Evolutionary conservation across 768 basidiomycete genomes (phyloP), one percentile per base, ranked within the genome.

Genomic region (Lactifluus subvellereus): DNA sequence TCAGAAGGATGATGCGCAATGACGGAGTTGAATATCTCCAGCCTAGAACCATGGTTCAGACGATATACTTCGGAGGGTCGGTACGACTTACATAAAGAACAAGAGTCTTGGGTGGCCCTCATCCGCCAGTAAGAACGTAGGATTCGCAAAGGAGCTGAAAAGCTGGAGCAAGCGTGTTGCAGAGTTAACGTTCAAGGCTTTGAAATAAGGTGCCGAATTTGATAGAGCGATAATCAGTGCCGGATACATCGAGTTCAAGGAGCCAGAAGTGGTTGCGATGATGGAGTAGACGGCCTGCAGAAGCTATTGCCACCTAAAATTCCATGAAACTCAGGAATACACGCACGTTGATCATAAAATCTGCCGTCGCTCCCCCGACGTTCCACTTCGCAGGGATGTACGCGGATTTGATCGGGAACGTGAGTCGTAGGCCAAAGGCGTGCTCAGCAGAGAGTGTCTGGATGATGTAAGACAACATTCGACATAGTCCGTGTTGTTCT

Each of bases 41-140:
- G 80, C 81, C 91, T 94, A 66, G 16, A 52, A 38, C 55, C 56
- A 51, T 11, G 42, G 30, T 16, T 64, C 14, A 10, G 66, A 32
- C 52, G 37, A 13, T 13, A 51, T 11, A 51, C 37, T 32, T 55
- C 18, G 27, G 43, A 48, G 50, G 18, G 55, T n/a, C 27, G 40
- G 38, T 13, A 11, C 3, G 32, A 73, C 84, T 64, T 65, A 92
- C 91, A 94, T 87, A 72, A 93, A 97, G 75, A 91, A 98, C 37
- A 98, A 80, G 35, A 98, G 76, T 64, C 97, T 77, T 1, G 97
- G 97, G 71, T 98, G 94, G 7, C 95, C 93, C 74, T 98, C 97
- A 66, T 98, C 97, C 3, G 91, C 87, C 20, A 99, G 76, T 38
- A 98, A 76, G 74, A 98, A 98, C 2, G 85, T 76, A 0, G 97